Conservation (phyloP, 2,329 filamentous ascomycete species). For the Hypoxylon sp. region DNA sequence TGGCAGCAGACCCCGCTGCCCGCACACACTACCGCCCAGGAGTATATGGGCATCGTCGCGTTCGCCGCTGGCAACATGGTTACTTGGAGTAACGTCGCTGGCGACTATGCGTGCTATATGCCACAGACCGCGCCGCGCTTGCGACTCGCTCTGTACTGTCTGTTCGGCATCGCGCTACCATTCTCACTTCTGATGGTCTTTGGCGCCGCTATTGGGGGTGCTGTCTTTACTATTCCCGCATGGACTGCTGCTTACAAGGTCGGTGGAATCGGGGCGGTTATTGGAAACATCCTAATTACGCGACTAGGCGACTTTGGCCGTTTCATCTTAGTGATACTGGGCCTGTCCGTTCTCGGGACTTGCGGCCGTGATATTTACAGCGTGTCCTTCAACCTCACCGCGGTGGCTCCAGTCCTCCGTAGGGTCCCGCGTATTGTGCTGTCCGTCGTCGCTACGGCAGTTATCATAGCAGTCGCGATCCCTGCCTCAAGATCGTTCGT, state of each 20-base stretch:
- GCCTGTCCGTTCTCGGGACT: constrained; percentile 59
- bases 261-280: constrained; percentile 40
- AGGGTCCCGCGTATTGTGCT: constrained; percentile 43
- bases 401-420: constrained; percentile 34
- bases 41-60: constrained; percentile 43
- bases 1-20: constrained; percentile 34
- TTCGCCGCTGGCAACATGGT: constrained; percentile 46
- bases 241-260: constrained; percentile 35
- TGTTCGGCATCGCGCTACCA: constrained; percentile 39
- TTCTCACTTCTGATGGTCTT: constrained; percentile 42
- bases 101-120: constrained; percentile 47
- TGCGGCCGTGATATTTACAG: constrained; percentile 43
- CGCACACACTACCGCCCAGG: constrained; percentile 20
- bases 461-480: constrained; percentile 43
- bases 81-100: constrained; percentile 48
- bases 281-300: constrained; percentile 38
- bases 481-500: constrained; percentile 44
- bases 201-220: constrained; percentile 41
- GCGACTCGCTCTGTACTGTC: constrained; percentile 35
- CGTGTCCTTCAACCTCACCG: constrained; percentile 42
- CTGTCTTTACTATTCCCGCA: constrained; percentile 31
- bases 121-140: constrained; percentile 36
- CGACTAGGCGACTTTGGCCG: constrained; percentile 48
- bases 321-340: constrained; percentile 57
- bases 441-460: constrained; percentile 35